Conservation (phyloP, 352 stramenopile genomes). For the Pythium insidiosum region DNA sequence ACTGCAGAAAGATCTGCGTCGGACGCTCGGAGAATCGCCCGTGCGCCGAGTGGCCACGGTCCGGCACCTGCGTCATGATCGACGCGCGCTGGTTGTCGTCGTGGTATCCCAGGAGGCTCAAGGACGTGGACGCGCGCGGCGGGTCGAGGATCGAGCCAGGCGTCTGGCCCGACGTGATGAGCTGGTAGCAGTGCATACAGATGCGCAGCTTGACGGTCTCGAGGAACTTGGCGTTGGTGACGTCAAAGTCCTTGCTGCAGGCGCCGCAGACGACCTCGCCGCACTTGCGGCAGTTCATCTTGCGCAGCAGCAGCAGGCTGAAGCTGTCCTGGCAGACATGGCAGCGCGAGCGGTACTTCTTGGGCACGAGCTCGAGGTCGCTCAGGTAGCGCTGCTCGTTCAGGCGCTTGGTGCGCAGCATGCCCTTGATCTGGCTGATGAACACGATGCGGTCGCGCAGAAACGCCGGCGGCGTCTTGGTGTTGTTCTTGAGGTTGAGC, state of each 20-base stretch:
- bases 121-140: conserved; percentile 38
- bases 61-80: conserved; percentile 35
- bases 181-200: conserved; percentile 80
- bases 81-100: conserved; percentile 58
- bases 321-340: conserved; percentile 79
- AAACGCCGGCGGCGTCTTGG: conserved; percentile 26
- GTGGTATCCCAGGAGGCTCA: conserved; percentile 60
- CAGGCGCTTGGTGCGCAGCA: conserved; percentile 60
- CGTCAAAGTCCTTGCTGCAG: conserved; percentile 80
- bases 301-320: conserved; percentile 69
- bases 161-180: conserved; percentile 61
- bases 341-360: conserved; percentile 68
- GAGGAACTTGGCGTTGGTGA: conserved; percentile 42
- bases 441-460: conserved; percentile 23
- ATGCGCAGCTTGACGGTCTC: conserved; percentile 74
- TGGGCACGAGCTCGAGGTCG: conserved; percentile 75
- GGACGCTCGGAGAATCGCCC: conserved; percentile 10
- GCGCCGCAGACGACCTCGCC: conserved; percentile 83
- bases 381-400: conserved; percentile 78
- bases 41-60: too few relatives aligned
- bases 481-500: conserved; percentile 74
- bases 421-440: conserved; percentile 36
- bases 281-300: conserved; percentile 84
- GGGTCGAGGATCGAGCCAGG: conserved; percentile 37
- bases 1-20: conserved; percentile 69